Conservation (phyloP, 257 asterid species). For the Solanum rostratum region DNA sequence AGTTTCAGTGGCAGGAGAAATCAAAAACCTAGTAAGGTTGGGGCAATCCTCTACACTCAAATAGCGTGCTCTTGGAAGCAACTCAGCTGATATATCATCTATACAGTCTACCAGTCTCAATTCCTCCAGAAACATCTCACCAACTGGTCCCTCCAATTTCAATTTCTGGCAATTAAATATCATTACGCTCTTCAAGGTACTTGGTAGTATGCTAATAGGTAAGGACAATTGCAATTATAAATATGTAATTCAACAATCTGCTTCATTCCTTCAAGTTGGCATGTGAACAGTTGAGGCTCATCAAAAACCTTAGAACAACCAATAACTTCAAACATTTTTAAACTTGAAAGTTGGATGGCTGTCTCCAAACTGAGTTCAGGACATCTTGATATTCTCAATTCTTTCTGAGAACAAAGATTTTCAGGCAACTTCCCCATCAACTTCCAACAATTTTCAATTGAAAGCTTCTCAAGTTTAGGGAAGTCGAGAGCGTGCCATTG, state of each 20-base stretch:
- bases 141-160: not conserved
- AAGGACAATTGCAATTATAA: not conserved
- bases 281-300: too few relatives aligned
- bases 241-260: not conserved
- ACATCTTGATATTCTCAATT: not conserved
- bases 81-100: not conserved
- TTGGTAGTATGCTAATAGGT: not conserved
- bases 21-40: not conserved
- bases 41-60: rapidly evolving
- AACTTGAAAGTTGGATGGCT: too few relatives aligned
- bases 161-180: not conserved
- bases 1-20: not conserved
- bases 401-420: not conserved
- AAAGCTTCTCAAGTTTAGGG: too few relatives aligned
- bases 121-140: too few relatives aligned
- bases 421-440: not conserved
- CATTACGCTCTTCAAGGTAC: rapidly evolving
- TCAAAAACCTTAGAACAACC: too few relatives aligned
- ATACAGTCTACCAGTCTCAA: too few relatives aligned
- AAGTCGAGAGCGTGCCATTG: not conserved
- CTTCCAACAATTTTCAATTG: rapidly evolving
- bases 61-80: not conserved
- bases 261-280: not conserved
- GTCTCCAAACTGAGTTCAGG: not conserved
- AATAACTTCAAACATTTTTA: too few relatives aligned